phyloP scores from a whole-genome alignment of 2,329 filamentous ascomycete genomes.

The Calonectria honghensis region DNA sequence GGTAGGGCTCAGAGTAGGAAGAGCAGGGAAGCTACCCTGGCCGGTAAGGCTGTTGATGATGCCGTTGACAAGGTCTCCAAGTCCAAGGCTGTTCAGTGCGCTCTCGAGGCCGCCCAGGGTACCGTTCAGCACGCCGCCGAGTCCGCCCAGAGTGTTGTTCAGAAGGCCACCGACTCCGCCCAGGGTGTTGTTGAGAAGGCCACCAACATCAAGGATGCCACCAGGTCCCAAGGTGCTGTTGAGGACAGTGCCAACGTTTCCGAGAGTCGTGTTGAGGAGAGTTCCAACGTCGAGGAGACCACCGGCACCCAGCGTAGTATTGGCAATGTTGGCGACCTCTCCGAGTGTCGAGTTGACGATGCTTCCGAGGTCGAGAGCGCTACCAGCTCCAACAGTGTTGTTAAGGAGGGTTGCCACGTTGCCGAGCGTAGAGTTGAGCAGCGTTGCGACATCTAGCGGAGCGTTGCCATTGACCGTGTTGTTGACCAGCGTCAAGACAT shows the following conservation, averaged over 20 bases:
- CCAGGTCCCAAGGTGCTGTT: conserved; percentile 8
- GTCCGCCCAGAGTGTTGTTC: background rate
- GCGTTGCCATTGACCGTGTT: background rate
- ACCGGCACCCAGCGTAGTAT: background rate
- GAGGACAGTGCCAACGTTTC: background rate
- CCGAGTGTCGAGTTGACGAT: background rate
- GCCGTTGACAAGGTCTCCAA: background rate
- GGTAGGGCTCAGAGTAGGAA: conserved; percentile 11
- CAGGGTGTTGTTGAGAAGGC: background rate
- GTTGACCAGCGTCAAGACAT: background rate
- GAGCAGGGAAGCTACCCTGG: conserved; percentile 1
- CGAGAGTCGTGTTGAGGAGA: background rate
- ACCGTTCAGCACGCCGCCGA: background rate
- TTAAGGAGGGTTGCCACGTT: background rate
- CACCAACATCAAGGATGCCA: background rate
- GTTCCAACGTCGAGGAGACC: conserved; percentile 5
- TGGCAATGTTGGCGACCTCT: conserved; percentile 3
- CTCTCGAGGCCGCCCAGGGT: background rate
- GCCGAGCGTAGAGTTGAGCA: conserved; percentile 4
- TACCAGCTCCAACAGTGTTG: background rate
- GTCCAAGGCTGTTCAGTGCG: background rate
- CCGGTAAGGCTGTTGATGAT: background rate
- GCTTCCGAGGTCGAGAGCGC: background rate
- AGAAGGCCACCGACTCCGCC: background rate
- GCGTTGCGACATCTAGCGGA: background rate